These are phyloP conservation scores for Epicoccum nigrum DNA, from an alignment of 2,329 filamentous ascomycete species.

Conservation along the genomic window DNA sequence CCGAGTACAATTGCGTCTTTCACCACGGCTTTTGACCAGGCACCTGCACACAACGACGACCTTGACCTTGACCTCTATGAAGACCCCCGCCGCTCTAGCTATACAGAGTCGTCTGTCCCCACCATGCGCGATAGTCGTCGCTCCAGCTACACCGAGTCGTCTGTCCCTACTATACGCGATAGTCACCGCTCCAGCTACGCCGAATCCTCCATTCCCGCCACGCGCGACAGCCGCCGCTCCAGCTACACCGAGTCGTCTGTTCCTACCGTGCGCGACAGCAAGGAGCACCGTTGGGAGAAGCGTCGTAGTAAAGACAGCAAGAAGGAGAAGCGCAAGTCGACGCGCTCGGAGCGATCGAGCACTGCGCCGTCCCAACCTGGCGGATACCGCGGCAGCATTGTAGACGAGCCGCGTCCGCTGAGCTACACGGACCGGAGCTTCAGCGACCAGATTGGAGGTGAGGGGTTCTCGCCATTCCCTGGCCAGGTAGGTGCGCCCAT, in stretches of 20 bases:
- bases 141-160: constrained; percentile 40
- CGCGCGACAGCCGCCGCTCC: constrained; percentile 35
- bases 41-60: constrained; percentile 38
- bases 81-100: constrained; percentile 37
- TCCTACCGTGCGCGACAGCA: constrained; percentile 39
- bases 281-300: constrained; percentile 32
- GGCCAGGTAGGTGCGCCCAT: constrained; percentile 42
- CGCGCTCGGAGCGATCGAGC: constrained; percentile 33
- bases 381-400: constrained; percentile 40
- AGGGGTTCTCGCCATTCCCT: constrained; percentile 45
- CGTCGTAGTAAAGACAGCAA: constrained; percentile 28
- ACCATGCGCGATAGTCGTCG: constrained; percentile 39
- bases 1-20: constrained; percentile 47
- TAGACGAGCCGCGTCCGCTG: constrained; percentile 34
- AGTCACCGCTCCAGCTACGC: constrained; percentile 40
- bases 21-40: constrained; percentile 46
- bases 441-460: constrained; percentile 38
- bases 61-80: constrained; percentile 47
- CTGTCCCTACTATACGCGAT: constrained; percentile 32
- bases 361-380: constrained; percentile 24
- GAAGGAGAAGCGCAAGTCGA: constrained; percentile 38
- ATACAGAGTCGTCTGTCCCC: constrained; percentile 37
- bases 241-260: constrained; percentile 40
- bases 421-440: constrained; percentile 26
- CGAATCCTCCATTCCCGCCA: constrained; percentile 32